Evolutionary conservation across 108 stramenopile genomes (phyloP), one percentile per base, ranked within the genome.

Genomic region (Pseudonitzschia pungens): DNA sequence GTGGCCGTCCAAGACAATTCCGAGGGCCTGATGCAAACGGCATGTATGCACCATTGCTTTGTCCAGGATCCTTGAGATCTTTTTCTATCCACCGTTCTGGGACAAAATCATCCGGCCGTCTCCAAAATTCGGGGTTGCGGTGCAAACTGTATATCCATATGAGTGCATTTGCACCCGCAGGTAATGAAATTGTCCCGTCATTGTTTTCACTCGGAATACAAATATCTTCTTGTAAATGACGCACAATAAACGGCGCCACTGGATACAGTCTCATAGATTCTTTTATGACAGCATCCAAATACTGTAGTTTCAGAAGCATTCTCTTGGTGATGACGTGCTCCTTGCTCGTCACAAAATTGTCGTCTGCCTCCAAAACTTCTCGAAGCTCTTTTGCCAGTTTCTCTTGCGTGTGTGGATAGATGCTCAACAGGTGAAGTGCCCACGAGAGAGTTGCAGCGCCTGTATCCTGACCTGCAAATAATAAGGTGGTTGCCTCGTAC

Each of bases 121-220:
- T 20, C 96, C 96, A 97, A 73, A 92, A 83, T 28, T 86, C 72
- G 11, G 89, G 87, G 67, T 96, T 91, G 12, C 88, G 86, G 82
- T 97, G 96, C 55, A 97, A 82, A n/a, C 91, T 83, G 56, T 97
- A 96, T 43, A 97, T 95, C 96, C 96, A 97, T 65, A 97, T 83
- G 45, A 89, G 91, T 32, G 93, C 96, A 42, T 93, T 70, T 1
- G 93, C 80, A 22, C 85, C 90, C 26, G 76, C 65, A 27, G 96
- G 93, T 24, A 97, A 70, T 32, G 83, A 71, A 41, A 82, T 66
- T 20, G 48, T 58, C 11, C 32, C 18, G 54, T 74, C 65, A 11
- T 70, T 12, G 21, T 52, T 70, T 73, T 81, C 57, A 4, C 28
- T 28, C 18, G 63, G 63, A 32, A 78, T 65, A 78, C 75, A 57